Evolutionary conservation across 179 eudicot genomes (phyloP).

Genomic region (Vitellaria paradoxa): DNA sequence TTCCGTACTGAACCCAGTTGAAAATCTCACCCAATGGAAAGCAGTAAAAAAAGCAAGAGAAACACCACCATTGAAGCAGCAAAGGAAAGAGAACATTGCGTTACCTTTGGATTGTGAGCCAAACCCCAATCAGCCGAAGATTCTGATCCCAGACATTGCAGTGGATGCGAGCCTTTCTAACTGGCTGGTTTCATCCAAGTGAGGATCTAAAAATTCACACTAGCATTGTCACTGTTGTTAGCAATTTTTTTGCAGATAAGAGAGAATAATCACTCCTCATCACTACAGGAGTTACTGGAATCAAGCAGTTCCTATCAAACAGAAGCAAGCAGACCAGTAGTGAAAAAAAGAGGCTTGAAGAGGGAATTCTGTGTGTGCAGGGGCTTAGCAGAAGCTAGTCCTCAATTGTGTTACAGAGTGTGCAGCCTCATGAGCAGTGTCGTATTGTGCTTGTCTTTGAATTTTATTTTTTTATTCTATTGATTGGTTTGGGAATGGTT

Average conservation of each 20-base stretch:
- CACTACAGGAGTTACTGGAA: neutral
- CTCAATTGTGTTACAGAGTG: neutral
- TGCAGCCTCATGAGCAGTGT: neutral
- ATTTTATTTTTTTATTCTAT: neutral
- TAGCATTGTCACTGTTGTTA: neutral
- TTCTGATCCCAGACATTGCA: constrained; percentile 6
- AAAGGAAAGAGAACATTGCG: constrained; percentile 44
- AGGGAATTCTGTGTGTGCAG: neutral
- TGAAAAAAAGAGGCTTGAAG: neutral
- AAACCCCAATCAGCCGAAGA: constrained; percentile 7
- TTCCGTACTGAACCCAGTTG: constrained; percentile 70
- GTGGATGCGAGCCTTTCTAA: constrained; percentile 64
- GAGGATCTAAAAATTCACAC: constrained; percentile 9
- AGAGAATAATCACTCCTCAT: neutral
- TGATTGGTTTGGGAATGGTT: neutral
- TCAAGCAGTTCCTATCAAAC: neutral
- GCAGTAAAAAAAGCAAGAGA: constrained; percentile 9
- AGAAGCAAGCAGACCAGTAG: neutral
- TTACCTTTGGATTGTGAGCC: neutral
- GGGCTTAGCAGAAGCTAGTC: constrained; percentile 2
- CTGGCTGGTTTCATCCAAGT: constrained; percentile 45
- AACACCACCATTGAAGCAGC: constrained; percentile 15
- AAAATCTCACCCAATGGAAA: constrained; percentile 52
- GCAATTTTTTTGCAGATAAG: neutral
- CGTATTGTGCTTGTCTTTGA: neutral